Percentiles rank a stretch among this genome's conserved stretches.
These are phyloP conservation scores for Phytophthora vignae DNA, from an alignment of 352 stramenopile genomes.

Conservation along the genomic window DNA sequence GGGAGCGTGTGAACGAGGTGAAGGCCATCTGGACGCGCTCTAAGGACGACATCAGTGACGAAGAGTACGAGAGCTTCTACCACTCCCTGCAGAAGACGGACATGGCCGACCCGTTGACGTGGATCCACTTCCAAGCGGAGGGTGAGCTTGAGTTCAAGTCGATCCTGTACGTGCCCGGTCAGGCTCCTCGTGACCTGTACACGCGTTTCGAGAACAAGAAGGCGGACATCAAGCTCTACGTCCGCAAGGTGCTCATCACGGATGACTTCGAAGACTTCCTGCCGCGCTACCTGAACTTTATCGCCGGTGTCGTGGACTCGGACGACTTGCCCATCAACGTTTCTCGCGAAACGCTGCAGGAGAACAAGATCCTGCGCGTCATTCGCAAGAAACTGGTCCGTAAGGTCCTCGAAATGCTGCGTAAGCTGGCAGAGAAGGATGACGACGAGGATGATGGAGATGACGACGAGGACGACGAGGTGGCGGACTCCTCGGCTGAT, in stretches of 20 bases:
- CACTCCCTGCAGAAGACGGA: constrained; percentile 94
- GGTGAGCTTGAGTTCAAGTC: constrained; percentile 99
- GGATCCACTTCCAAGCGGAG: constrained; percentile 99
- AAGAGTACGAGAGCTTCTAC: constrained; percentile 99
- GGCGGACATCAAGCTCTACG: constrained; percentile 97
- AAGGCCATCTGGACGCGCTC: constrained; percentile 98
- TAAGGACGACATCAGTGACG: constrained; percentile 97
- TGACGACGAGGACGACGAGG: constrained; percentile 62
- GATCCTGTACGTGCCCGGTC: constrained; percentile 97
- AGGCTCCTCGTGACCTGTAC: constrained; percentile 89
- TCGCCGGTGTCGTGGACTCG: constrained; percentile 98
- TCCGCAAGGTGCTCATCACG: constrained; percentile 99
- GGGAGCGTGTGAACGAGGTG: constrained; percentile 97
- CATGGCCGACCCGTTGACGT: constrained; percentile 90
- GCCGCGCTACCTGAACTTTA: constrained; percentile 98
- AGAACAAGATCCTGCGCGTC: constrained; percentile 99
- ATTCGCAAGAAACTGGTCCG: constrained; percentile 99
- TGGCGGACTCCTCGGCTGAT: constrained; percentile 53
- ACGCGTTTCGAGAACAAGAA: constrained; percentile 93
- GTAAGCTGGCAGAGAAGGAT: constrained; percentile 92
- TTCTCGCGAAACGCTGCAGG: constrained; percentile 98
- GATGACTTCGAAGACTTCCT: constrained; percentile 99
- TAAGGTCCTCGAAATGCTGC: constrained; percentile 99
- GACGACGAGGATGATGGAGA: constrained; percentile 85
- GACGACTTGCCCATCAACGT: constrained; percentile 99